Base-by-base conservation (phyloP, 2,329 filamentous ascomycete species). In the Zymoseptoria pseudotritici region DNA sequence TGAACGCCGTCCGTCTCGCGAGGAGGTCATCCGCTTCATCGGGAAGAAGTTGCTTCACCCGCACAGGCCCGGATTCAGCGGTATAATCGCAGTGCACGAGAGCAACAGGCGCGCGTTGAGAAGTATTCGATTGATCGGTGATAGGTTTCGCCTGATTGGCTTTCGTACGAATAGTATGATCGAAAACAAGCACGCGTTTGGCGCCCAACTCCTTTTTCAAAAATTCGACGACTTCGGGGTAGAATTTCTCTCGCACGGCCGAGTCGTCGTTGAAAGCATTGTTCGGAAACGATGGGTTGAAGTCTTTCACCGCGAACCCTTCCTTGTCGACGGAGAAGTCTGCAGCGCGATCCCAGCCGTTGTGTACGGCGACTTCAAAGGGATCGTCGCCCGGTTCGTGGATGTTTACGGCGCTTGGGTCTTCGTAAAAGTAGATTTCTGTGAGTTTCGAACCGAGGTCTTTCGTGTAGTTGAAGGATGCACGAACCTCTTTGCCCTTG, bases 61-160 rank as follows among this genome's bases (percentile, higher is more conserved):
- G 76, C 22, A 71, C 68, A 8, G 74, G 74, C 1, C 76, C 72
- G 0, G 78, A 79, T 29, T 72, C 66, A 63, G 78, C 77, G 53
- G 78, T 79, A 62, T 81, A 80, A 62, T 81, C 79, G 68, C 80
- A 80, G 64, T 81, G 79, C 2, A 81, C 79, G n/a, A 79, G 74
- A 60, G 78, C 76, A 1, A 81, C 79, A 2, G 79, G 79, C 5
- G 77, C 74, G 36, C 79, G 76, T 56, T 74, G 71, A 8, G 65
- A 62, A 0, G 71, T 73, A 10, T 70, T 69, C 2, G 66, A 70
- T 57, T 75, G 70, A 21, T 74, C 67, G 11, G 73, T 75, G 50
- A 75, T 63, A 46, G 66, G 65, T 58, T 75, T 75, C 19, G 61
- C 59, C 31, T 68, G 68, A 50, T 74, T 71, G 3, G 65, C 61